Evolutionary conservation across 1,284 basidiomycete species (phyloP).

Genomic region (Cryptococcus maquisensis): DNA sequence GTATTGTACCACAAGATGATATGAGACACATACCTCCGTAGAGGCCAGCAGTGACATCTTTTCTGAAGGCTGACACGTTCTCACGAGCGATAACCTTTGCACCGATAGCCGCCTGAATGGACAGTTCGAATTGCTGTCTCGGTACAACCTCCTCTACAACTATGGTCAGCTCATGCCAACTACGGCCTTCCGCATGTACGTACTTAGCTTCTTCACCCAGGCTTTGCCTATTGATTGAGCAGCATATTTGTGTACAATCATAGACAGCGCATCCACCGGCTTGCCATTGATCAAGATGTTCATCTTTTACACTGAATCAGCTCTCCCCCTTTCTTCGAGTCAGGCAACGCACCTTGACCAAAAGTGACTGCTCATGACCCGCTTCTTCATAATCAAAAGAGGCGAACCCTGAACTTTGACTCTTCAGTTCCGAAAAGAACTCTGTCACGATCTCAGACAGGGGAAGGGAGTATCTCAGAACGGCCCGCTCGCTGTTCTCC

Average conservation of each 20-base stretch:
- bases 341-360: conserved; percentile 64
- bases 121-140: conserved; percentile 87
- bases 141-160: conserved; percentile 78
- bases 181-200: conserved; percentile 37
- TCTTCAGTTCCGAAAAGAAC: conserved; percentile 89
- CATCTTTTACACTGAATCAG: conserved; percentile 56
- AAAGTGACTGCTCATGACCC: conserved; percentile 71
- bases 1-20: not conserved
- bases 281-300: conserved; percentile 79
- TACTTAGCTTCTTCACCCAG: conserved; percentile 88
- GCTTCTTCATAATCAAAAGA: conserved; percentile 93
- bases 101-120: conserved; percentile 75
- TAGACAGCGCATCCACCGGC: conserved; percentile 84
- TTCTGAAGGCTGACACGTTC: conserved; percentile 75
- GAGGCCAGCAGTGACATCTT: conserved; percentile 91
- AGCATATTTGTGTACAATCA: conserved; percentile 70
- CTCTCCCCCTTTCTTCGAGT: not conserved
- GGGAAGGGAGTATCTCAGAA: conserved; percentile 76
- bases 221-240: conserved; percentile 66
- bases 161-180: not conserved
- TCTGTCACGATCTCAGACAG: conserved; percentile 81
- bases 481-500: conserved; percentile 61
- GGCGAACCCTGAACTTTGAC: conserved; percentile 76
- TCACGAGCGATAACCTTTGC: conserved; percentile 84
- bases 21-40: conserved; percentile 65